Base-by-base conservation (phyloP, 768 basidiomycete genomes). In the Royoungia palumana region DNA sequence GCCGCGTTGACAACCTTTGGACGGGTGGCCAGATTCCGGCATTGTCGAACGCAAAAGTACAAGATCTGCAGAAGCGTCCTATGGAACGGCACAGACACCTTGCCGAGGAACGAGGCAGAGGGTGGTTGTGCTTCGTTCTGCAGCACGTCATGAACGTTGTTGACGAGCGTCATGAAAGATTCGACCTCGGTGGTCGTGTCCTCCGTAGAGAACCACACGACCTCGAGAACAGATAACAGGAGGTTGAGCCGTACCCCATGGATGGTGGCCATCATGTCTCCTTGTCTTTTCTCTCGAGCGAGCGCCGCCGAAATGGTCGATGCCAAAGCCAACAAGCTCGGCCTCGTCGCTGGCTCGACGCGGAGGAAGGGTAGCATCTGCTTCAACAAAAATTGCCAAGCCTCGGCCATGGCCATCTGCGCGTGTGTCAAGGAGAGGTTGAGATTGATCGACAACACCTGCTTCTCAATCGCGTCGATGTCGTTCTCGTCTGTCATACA, bases 351-450 rank as follows among this genome's bases (percentile, higher is more conserved):
- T n/a, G 64, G 58, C 48, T 88, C 82, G 1, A 77, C 79, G 22
- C 87, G 76, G 21, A 90, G 67, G 64, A 83, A 85, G 0, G 83
- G 79, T 10, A 80, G 70, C 4, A 80, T 71, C 58, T 82, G 80
- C 35, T 80, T 77, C 36, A 93, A 72, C 37, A 95, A 66, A 38
- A 75, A 73, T 43, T 84, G 82, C 90, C 90, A 95, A 4, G 91
- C 79, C 48, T 88, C 81, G 0, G 86, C 79, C 38, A 92, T 73
- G 2, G 81, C 71, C 2, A 79, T 80, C 64, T 94, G 89, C 1
- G 88, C 77, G 57, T 95, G 87, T 19, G 88, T 74, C 34, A 96
- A 71, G 1, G 92, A 94, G 41, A 94, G 77, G 62, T 94, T 94
- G 55, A 93, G 76, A 65, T 96, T 96, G 64, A 94, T 81, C 1